Conservation (phyloP, 192 early-diverging fungal genomes). For the Entomortierella chlamydospora region DNA sequence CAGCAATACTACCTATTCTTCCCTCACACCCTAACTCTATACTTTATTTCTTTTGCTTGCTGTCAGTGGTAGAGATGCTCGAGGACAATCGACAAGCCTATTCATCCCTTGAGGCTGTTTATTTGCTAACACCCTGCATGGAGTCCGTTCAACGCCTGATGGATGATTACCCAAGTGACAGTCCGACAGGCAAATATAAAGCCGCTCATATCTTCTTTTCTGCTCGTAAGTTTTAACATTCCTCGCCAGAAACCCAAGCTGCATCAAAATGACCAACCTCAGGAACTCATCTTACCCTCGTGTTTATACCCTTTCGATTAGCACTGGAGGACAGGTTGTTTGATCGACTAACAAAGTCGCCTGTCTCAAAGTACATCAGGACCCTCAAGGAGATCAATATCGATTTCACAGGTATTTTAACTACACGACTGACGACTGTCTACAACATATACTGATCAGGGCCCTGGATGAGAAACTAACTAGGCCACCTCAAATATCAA, state of each 20-base stretch:
- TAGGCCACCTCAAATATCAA: neutral
- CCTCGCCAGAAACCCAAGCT: neutral
- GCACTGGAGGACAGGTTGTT: slow-evolving; percentile 74
- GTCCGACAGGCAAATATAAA: slow-evolving; percentile 65
- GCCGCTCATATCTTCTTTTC: slow-evolving; percentile 72
- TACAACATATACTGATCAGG: neutral
- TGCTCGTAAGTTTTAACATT: slow-evolving; percentile 52
- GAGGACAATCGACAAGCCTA: slow-evolving; percentile 69
- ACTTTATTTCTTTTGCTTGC: neutral
- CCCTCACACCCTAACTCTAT: neutral
- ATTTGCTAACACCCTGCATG: slow-evolving; percentile 69
- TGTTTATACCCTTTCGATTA: slow-evolving; percentile 22
- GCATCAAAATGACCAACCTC: neutral
- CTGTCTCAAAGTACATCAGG: slow-evolving; percentile 69
- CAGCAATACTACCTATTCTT: neutral
- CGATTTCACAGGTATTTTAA: slow-evolving; percentile 78
- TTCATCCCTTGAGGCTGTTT: slow-evolving; percentile 69
- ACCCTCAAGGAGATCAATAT: slow-evolving; percentile 81
- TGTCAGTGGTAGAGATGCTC: slow-evolving; percentile 71
- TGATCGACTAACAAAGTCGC: slow-evolving; percentile 64
- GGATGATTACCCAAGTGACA: slow-evolving; percentile 64
- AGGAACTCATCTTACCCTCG: neutral
- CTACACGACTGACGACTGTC: neutral
- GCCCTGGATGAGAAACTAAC: neutral
- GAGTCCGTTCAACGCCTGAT: slow-evolving; percentile 70